Evolutionary conservation across 495 filamentous ascomycete species (phyloP), one percentile per base, ranked within the genome.

Genomic region (Bryoglossum gracile): DNA sequence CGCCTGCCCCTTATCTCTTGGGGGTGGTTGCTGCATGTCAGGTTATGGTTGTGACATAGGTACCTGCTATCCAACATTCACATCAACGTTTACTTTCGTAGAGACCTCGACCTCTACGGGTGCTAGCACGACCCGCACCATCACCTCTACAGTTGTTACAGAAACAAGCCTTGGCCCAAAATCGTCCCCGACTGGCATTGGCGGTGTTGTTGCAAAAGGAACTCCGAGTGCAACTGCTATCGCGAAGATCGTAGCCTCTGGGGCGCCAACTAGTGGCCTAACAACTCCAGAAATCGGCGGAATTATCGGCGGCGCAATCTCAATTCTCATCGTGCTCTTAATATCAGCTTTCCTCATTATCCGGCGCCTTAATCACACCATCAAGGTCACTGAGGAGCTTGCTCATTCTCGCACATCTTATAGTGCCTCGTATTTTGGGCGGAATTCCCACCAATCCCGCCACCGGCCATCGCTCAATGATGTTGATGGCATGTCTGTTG

Each of bases 291-390:
- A 48, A 19, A 21, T 60, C 32, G 57, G 50, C 25, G 57, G 57
- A 13, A 60, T 60, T n/a, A 60, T 60, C 19, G 56, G 48, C 0
- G 57, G 50, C 6, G 37, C 48, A 34, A 42, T 48, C 9, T 45
- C 40, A n/a, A 30, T 59, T n/a, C 48, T 59, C 10, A 17, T 48
- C 13, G 41, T 50, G n/a, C 21, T 57, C 17, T 19, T 59, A 6
- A 39, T 57, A 5, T 50, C 46, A 5, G 37, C 57, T 3, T 49
- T 50, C 26, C 16, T 53, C 3, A 56, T 60, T 16, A 19, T 60
- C 21, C 39, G 50, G 25, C 54, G 53, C 2, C 47, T 57, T 8
- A 56, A 57, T 14, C 54, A 43, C 24, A 53, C 41, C 14, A 40
- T 39, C n/a, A 50, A 53, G 46, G 53, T 44, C 9, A 14, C 48